Evolutionary conservation across 2,329 filamentous ascomycete species (phyloP).

Genomic region (Trichoderma semiorbis): DNA sequence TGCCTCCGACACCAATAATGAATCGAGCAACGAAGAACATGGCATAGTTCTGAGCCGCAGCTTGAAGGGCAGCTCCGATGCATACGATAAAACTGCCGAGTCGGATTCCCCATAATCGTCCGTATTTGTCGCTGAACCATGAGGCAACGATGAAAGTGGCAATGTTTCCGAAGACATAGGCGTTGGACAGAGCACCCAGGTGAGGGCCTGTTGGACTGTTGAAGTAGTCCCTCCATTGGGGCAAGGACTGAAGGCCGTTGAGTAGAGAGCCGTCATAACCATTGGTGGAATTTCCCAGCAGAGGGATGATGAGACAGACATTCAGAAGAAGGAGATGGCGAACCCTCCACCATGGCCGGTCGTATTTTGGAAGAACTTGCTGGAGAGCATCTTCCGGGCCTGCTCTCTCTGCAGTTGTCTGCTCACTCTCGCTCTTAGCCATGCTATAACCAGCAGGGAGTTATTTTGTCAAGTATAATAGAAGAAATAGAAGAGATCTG

Average conservation of each 20-base stretch:
- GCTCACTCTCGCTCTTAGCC: not conserved
- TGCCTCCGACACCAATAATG: constrained; percentile 52
- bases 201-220: constrained; percentile 32
- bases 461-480: not conserved
- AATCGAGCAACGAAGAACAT: constrained; percentile 55
- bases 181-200: constrained; percentile 22
- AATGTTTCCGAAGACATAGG: not conserved
- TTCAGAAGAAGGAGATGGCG: not conserved
- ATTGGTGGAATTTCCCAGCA: constrained; percentile 28
- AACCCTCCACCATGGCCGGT: not conserved
- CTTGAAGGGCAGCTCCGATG: constrained; percentile 31
- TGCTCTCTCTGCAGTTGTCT: not conserved
- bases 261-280: constrained; percentile 48
- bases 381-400: not conserved
- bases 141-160: not conserved
- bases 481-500: not conserved
- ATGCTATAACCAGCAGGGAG: not conserved
- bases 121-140: not conserved
- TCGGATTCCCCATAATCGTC: not conserved
- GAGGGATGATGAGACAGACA: not conserved
- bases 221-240: constrained; percentile 41
- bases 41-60: constrained; percentile 30
- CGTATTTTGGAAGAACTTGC: not conserved
- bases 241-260: constrained; percentile 45
- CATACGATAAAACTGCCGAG: not conserved